Evolutionary conservation across 441 rosid species (phyloP).

Genomic region (Adansonia grandidieri): DNA sequence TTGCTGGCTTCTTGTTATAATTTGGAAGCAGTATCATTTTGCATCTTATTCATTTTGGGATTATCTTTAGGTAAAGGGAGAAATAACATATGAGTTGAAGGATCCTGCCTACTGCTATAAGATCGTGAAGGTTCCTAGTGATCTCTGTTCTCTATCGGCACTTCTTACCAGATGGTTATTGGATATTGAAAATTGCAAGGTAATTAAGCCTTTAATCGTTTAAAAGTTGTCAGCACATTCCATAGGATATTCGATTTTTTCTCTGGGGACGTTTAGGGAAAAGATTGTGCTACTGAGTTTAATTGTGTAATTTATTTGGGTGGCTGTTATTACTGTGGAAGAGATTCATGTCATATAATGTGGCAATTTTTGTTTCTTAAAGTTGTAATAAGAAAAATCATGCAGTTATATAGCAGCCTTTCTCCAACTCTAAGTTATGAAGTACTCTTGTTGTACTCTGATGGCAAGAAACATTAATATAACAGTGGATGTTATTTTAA

Average conservation of each 20-base stretch:
- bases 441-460: slow-evolving; percentile 20
- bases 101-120: slow-evolving; percentile 84
- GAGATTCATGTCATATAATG: background rate
- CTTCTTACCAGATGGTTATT: slow-evolving; percentile 79
- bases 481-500: slow-evolving; percentile 6
- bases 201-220: slow-evolving; percentile 39
- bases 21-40: slow-evolving; percentile 10
- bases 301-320: background rate
- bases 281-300: background rate
- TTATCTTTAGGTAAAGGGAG: slow-evolving; percentile 70
- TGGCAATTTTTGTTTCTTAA: slow-evolving; percentile 22
- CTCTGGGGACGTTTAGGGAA: background rate
- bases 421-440: slow-evolving; percentile 5
- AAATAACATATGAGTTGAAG: slow-evolving; percentile 79
- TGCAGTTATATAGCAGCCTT: slow-evolving; percentile 5
- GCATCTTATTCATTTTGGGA: slow-evolving; percentile 31
- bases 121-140: slow-evolving; percentile 57
- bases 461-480: slow-evolving; percentile 1
- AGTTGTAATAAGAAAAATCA: background rate
- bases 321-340: slow-evolving; percentile 2
- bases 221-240: slow-evolving; percentile 11
- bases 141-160: slow-evolving; percentile 65
- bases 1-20: background rate
- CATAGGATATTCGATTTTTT: background rate
- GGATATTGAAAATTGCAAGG: slow-evolving; percentile 83